Evolutionary conservation across 805 yeast species (phyloP).

Genomic region (Kodamaea neixiangensis): DNA sequence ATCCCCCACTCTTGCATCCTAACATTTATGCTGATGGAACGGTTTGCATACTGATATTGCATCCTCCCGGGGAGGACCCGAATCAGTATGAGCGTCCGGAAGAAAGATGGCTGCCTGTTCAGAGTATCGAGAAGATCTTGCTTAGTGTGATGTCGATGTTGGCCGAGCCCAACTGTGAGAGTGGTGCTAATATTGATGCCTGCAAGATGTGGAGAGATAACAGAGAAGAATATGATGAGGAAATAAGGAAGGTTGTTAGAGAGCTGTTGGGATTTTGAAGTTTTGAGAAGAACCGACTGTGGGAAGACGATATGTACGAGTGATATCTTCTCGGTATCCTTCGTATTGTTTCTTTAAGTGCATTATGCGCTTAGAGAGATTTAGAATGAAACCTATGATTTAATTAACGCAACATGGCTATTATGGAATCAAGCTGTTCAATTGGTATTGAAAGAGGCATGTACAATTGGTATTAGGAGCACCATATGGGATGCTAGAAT

Average conservation of each 20-base stretch:
- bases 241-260: slow-evolving; percentile 67
- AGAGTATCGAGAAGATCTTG: slow-evolving; percentile 94
- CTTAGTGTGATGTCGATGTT: slow-evolving; percentile 93
- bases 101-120: slow-evolving; percentile 98
- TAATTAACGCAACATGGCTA: no score
- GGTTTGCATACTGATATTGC: slow-evolving; percentile 93
- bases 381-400: no score
- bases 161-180: slow-evolving; percentile 94
- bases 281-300: no score
- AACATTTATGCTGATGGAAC: slow-evolving; percentile 93
- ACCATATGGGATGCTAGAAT: no score
- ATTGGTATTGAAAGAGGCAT: no score
- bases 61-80: slow-evolving; percentile 97
- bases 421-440: no score
- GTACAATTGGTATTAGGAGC: no score
- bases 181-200: slow-evolving; percentile 86
- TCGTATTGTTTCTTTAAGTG: no score
- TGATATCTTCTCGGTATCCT: no score
- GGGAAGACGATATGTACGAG: no score
- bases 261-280: slow-evolving; percentile 65
- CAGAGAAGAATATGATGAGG: slow-evolving; percentile 62
- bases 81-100: slow-evolving; percentile 92
- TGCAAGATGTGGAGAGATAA: slow-evolving; percentile 91
- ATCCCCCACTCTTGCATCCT: slow-evolving; percentile 87
- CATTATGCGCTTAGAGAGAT: no score